These are phyloP conservation scores for Keithomyces neogunnii DNA, from an alignment of 2,329 filamentous ascomycete species.

Conservation along the genomic window DNA sequence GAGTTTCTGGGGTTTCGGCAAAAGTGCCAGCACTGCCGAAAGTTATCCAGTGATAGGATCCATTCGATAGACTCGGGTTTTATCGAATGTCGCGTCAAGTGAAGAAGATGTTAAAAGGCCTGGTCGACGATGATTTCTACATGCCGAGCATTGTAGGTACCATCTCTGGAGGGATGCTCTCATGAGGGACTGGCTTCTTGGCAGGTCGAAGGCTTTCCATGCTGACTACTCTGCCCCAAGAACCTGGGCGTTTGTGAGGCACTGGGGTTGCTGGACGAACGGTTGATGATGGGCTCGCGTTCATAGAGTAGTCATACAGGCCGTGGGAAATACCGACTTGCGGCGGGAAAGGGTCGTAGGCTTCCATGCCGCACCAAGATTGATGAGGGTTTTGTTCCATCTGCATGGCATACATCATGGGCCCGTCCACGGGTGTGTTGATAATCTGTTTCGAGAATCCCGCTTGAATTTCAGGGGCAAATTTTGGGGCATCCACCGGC, in stretches of 20 bases:
- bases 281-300: constrained; percentile 15
- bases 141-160: constrained; percentile 17
- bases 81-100: too few relatives aligned
- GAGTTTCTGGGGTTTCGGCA: background rate
- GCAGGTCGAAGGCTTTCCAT: constrained; percentile 28
- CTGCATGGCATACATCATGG: constrained; percentile 21
- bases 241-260: constrained; percentile 29
- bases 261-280: constrained; percentile 28
- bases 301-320: constrained; percentile 18
- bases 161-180: constrained; percentile 15
- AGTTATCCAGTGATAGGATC: background rate
- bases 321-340: constrained; percentile 10
- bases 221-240: constrained; percentile 28
- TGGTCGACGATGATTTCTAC: constrained; percentile 5
- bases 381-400: constrained; percentile 23
- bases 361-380: constrained; percentile 12
- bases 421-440: constrained; percentile 21
- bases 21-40: background rate
- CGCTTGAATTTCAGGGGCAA: constrained; percentile 24
- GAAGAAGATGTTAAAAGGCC: background rate
- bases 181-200: constrained; percentile 25
- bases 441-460: constrained; percentile 20
- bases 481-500: constrained; percentile 30
- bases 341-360: constrained; percentile 9
- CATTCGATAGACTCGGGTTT: too few relatives aligned